Conservation (phyloP, 2,329 filamentous ascomycete genomes). For the Cytospora piceicola region DNA sequence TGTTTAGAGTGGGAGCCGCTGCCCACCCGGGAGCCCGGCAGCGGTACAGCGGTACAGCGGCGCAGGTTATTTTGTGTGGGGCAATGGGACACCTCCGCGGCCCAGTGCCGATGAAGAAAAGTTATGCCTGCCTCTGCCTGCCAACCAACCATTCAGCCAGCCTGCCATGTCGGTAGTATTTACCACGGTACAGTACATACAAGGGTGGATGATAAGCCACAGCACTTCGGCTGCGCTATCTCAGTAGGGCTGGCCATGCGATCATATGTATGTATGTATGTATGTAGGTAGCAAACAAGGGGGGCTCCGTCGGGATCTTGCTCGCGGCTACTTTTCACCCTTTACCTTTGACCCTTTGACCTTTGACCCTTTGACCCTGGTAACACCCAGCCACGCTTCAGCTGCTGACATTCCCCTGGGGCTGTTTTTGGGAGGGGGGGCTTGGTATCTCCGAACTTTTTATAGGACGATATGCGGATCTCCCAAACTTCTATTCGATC, state of each 20-base stretch:
- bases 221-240: constrained; percentile 4
- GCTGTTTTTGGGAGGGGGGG: too few relatives aligned
- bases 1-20: constrained; percentile 6
- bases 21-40: not conserved
- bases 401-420: not conserved
- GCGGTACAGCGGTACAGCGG: not conserved
- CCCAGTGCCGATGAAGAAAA: constrained; percentile 11
- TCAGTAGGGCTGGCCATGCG: not conserved
- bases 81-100: constrained; percentile 1
- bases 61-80: constrained; percentile 1
- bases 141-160: too few relatives aligned
- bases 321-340: not conserved
- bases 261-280: not conserved
- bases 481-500: not conserved
- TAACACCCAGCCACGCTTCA: not conserved
- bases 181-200: not conserved
- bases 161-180: too few relatives aligned
- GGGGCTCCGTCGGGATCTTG: not conserved
- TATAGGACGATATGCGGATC: constrained; percentile 1
- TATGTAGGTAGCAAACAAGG: not conserved
- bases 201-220: constrained; percentile 7
- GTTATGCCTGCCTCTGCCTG: not conserved
- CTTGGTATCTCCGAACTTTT: too few relatives aligned
- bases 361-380: too few relatives aligned
- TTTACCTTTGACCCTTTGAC: too few relatives aligned